Percentiles rank a stretch among this genome's conserved stretches.
These are phyloP conservation scores for Geotrichum europaeum DNA, from an alignment of 1,139 yeast species.

Conservation along the genomic window DNA sequence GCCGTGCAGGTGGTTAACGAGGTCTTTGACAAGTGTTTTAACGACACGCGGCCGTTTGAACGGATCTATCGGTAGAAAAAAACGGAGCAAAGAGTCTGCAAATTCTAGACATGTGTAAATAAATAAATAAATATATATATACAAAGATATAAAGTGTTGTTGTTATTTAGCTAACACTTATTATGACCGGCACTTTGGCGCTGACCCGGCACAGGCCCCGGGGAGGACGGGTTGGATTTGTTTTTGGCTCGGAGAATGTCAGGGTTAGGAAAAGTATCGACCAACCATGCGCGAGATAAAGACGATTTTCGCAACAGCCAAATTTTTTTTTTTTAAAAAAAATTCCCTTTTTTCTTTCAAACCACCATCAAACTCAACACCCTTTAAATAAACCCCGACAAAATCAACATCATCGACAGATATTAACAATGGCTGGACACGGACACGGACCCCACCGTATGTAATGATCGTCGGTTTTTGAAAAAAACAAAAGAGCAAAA, in stretches of 20 bases:
- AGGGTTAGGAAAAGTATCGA: background rate
- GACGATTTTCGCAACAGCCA: background rate
- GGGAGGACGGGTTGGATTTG: too few relatives aligned
- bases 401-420: background rate
- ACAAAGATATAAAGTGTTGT: background rate
- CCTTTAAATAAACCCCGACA: too few relatives aligned
- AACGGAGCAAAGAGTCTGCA: background rate
- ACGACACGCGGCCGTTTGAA: conserved; percentile 94
- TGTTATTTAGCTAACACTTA: too few relatives aligned
- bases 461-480: background rate
- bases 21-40: conserved; percentile 90
- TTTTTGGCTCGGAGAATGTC: background rate
- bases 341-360: background rate
- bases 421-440: conserved; percentile 16
- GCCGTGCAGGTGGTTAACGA: conserved; percentile 77
- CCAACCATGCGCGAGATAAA: background rate
- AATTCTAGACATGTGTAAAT: background rate
- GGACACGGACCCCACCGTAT: conserved; percentile 17
- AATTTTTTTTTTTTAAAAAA: background rate
- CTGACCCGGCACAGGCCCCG: too few relatives aligned
- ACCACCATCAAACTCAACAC: background rate
- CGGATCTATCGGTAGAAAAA: conserved; percentile 67
- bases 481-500: background rate
- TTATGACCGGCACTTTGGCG: too few relatives aligned
- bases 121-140: background rate